These are phyloP conservation scores for Aspergillus carbonarius DNA, from an alignment of 2,329 filamentous ascomycete species.

Conservation along the genomic window DNA sequence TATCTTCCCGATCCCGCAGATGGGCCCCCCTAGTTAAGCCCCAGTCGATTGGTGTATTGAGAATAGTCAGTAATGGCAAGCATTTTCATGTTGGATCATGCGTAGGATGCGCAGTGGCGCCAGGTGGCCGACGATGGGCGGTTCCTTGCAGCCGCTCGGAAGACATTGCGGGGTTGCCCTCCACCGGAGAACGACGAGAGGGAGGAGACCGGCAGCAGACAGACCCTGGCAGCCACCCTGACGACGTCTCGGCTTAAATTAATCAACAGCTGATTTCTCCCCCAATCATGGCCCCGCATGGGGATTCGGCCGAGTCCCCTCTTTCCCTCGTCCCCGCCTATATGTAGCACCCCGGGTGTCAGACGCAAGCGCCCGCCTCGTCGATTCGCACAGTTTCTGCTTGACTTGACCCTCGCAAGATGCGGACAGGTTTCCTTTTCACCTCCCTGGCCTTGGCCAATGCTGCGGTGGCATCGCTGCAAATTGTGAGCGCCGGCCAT, in stretches of 20 bases:
- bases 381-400: not conserved
- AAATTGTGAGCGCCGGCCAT: slow-evolving; percentile 3
- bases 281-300: not conserved
- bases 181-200: not conserved
- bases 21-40: not conserved
- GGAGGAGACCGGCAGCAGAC: not conserved
- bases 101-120: too few relatives aligned
- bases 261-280: not conserved
- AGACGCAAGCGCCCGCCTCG: not conserved
- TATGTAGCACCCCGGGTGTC: not conserved
- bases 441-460: not conserved
- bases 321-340: not conserved
- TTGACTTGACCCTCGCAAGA: not conserved
- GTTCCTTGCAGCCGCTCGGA: not conserved
- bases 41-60: too few relatives aligned
- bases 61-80: too few relatives aligned
- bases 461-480: slow-evolving; percentile 1
- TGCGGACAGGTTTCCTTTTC: not conserved
- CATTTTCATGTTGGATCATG: too few relatives aligned
- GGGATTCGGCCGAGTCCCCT: not conserved
- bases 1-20: slow-evolving; percentile 6
- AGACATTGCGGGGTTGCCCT: not conserved
- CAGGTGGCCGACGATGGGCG: not conserved
- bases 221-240: not conserved
- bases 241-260: not conserved